phyloP scores from a whole-genome alignment of 495 filamentous ascomycete species.

The Clavariopsis aquatica region DNA sequence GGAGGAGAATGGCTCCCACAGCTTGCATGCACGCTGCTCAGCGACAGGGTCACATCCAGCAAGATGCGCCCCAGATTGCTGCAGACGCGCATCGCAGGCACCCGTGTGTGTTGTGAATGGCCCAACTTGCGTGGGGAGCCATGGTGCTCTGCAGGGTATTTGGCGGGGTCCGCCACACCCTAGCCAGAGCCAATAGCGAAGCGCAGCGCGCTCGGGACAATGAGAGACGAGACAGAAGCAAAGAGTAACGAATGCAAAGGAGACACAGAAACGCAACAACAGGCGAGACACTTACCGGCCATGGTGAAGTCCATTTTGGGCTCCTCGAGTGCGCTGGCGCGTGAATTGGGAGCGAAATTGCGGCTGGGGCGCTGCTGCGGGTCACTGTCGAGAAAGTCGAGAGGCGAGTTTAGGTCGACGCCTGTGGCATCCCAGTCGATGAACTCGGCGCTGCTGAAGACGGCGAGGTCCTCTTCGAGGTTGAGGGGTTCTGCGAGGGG shows the following conservation, averaged over 20 bases:
- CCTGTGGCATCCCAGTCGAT: conserved; percentile 71
- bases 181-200: conserved; percentile 10
- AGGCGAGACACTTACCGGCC: conserved; percentile 32
- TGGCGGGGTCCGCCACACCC: conserved; percentile 31
- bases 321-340: conserved; percentile 4
- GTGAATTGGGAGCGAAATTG: conserved; percentile 22
- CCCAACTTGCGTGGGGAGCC: conserved; percentile 20
- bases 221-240: conserved; percentile 16
- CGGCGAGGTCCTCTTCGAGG: conserved; percentile 73
- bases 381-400: conserved; percentile 33
- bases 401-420: conserved; percentile 4
- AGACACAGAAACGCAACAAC: background rate
- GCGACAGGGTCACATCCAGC: conserved; percentile 7
- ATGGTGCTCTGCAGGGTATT: conserved; percentile 26
- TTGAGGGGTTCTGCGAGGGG: conserved; percentile 57
- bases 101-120: conserved; percentile 11
- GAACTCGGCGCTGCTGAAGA: conserved; percentile 94
- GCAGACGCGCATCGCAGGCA: background rate
- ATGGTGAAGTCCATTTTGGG: conserved; percentile 42
- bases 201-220: conserved; percentile 13
- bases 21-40: background rate
- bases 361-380: conserved; percentile 11
- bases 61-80: conserved; percentile 7
- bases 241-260: background rate
- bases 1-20: conserved; percentile 7